A percentile compares a stretch with the other conserved stretches of the same genome.
Conservation (phyloP, 2,329 filamentous ascomycete species). For the Pseudonectria foliicola region DNA sequence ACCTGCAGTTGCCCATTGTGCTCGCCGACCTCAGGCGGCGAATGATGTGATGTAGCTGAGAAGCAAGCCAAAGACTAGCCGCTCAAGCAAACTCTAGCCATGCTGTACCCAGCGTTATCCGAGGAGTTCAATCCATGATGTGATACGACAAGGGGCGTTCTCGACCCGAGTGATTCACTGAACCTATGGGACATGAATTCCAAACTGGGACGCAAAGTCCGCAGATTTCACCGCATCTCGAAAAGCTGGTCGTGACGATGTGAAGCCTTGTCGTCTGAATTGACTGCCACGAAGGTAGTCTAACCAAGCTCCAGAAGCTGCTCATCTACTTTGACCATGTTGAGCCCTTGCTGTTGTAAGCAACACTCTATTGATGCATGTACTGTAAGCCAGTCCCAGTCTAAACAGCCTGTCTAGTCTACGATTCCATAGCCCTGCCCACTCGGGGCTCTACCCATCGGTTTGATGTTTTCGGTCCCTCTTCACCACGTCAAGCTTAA, state of each 20-base stretch:
- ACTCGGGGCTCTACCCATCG: too few species aligned
- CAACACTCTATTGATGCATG: too few species aligned
- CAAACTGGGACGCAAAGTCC: slow-evolving; percentile 5
- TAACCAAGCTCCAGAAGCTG: too few species aligned
- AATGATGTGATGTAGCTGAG: slow-evolving; percentile 7
- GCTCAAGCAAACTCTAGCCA: slow-evolving; percentile 7
- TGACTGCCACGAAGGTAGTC: too few species aligned
- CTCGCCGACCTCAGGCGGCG: slow-evolving; percentile 4
- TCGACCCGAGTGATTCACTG: slow-evolving; percentile 2
- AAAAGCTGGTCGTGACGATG: too few species aligned
- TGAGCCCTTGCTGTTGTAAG: slow-evolving; percentile 16
- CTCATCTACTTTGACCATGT: slow-evolving; percentile 8
- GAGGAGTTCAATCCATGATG: slow-evolving; percentile 6
- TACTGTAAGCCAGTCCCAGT: background rate
- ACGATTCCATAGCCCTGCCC: too few species aligned
- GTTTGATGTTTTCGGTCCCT: too few species aligned
- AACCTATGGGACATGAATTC: slow-evolving; percentile 5
- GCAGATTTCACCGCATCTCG: slow-evolving; percentile 5
- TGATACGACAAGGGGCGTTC: slow-evolving; percentile 5
- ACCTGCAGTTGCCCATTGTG: slow-evolving; percentile 7
- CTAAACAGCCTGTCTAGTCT: slow-evolving; percentile 1
- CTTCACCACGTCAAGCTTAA: too few species aligned
- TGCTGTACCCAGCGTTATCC: slow-evolving; percentile 2
- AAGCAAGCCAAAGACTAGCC: slow-evolving; percentile 7
- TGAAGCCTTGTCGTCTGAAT: too few species aligned